Conservation (phyloP, 305 asterid genomes). For the Fraxinus sp. region DNA sequence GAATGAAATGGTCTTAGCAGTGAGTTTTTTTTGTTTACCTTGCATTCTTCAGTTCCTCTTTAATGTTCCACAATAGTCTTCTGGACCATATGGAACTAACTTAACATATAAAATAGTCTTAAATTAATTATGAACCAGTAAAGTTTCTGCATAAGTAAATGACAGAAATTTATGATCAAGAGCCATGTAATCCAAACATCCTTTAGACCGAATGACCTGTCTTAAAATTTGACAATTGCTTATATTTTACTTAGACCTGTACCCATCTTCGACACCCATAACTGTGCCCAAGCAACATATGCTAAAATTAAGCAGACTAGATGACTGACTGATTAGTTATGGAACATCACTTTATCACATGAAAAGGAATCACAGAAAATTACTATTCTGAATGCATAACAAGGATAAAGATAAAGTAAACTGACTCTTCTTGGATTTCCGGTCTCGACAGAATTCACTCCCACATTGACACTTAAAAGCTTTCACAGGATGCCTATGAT, state of each 20-base stretch:
- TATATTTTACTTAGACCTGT: not conserved
- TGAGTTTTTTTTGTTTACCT: not conserved
- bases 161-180: not conserved
- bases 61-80: not conserved
- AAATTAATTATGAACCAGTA: not conserved
- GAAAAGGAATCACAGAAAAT: not conserved
- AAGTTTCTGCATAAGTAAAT: not conserved
- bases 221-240: too few species aligned
- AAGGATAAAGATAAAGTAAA: constrained; percentile 13
- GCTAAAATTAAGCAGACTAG: not conserved
- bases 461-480: constrained; percentile 46
- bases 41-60: not conserved
- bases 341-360: not conserved
- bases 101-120: not conserved
- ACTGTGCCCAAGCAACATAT: not conserved
- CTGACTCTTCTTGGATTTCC: constrained; percentile 29
- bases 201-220: not conserved
- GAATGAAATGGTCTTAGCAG: not conserved
- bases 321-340: not conserved
- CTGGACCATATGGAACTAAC: not conserved
- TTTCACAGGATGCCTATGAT: constrained; percentile 32
- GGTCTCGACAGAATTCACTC: constrained; percentile 43
- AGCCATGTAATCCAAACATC: not conserved
- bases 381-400: not conserved
- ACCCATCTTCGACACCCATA: not conserved